Base-by-base conservation (phyloP, 345 rosid species). In the Cardiospermum halicacabum region DNA sequence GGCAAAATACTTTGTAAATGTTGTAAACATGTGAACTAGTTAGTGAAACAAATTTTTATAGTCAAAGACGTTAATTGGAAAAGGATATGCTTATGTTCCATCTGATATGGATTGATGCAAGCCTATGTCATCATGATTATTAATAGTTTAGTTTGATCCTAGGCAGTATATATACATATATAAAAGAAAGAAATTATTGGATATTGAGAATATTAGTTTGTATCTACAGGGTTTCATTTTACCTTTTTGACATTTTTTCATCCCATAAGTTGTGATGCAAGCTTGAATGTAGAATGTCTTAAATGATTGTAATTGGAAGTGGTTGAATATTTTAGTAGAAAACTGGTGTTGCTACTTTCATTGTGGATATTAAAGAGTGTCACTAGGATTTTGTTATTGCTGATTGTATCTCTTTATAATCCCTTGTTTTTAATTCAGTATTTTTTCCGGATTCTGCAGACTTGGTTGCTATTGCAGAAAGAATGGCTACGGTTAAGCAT, bases 401-500 rank as follows among this genome's bases (percentile, higher is more conserved):
- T 69, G 26, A 27, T 22, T 13, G 4, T 61, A 11, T 24, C 11
- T 48, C 42, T 27, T 12, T 7, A 60, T 21, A 37, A 39, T 51
- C 31, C 16, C 12, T 36, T 27, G 19, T 26, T 49, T 69, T 16
- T n/a, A n/a, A 13, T 34, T 31, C 16, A 11, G 54, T 51, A 25
- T 55, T 50, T 6, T 47, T 12, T 53, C 51, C 42, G 60, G 43
- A 11, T 77, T 61, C 34, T 69, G 77, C 81, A 90, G 98, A 93
- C 70, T 81, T 93, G 90, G 96, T 90, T 53, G 81, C 84, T 51
- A 93, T 93, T 55, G 88, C 87, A 0, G 98, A 93, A 81, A 75
- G 97, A 48, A 92, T 92, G 98, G 91, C 92, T 60, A 88, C 97
- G 7, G 94, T 90, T 40, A 93, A 85, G 84, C 97, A 88, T 72